phyloP scores from a whole-genome alignment of 306 rosid species.

The Cucumis hystrix region DNA sequence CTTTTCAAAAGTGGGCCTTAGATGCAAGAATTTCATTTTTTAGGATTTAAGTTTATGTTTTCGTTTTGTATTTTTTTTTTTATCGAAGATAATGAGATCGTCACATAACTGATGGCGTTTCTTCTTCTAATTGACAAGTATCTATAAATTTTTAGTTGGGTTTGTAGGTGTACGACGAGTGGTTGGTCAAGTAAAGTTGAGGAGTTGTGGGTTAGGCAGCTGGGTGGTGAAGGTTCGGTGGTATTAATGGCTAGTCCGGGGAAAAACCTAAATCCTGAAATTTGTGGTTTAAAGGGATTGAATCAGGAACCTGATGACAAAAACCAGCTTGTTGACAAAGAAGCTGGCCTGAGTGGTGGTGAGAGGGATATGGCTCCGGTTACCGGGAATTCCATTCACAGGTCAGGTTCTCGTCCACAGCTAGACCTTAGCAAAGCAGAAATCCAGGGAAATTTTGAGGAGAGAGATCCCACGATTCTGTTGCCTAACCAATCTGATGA shows the following conservation, averaged over 20 bases:
- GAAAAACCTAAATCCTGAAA: conserved; percentile 30
- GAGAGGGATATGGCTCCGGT: conserved; percentile 48
- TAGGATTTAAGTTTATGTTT: neutral
- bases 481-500: conserved; percentile 97
- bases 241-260: conserved; percentile 46
- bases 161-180: neutral
- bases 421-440: conserved; percentile 95
- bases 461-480: conserved; percentile 77
- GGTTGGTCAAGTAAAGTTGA: conserved; percentile 15
- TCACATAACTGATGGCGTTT: neutral
- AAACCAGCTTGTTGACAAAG: conserved; percentile 12
- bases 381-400: conserved; percentile 57
- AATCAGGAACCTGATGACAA: conserved; percentile 14
- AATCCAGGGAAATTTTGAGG: conserved; percentile 70
- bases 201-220: conserved; percentile 33
- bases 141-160: neutral
- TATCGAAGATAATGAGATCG: neutral
- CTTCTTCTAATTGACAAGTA: neutral
- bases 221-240: conserved; percentile 16
- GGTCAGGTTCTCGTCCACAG: conserved; percentile 84
- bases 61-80: neutral
- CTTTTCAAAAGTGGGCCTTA: neutral
- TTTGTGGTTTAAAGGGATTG: conserved; percentile 18
- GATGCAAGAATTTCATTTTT: neutral
- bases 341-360: conserved; percentile 24